Percentiles rank a stretch among this genome's conserved stretches.
Conservation (phyloP, 2,329 filamentous ascomycete genomes). For the Aphanocladium album region DNA sequence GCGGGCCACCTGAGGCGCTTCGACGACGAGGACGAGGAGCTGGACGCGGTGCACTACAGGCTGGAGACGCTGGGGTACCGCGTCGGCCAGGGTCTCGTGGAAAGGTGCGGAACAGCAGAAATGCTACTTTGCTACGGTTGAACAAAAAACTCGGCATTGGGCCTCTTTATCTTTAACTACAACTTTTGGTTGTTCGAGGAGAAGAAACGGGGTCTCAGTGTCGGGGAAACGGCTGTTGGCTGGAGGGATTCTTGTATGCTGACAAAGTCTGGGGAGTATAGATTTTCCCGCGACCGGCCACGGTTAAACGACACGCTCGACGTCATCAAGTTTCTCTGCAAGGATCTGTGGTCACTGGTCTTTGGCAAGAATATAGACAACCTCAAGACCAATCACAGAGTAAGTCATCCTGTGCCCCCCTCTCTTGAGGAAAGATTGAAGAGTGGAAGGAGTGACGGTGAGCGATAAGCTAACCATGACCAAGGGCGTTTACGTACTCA, state of each 20-base stretch:
- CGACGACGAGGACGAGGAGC: constrained; percentile 69
- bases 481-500: constrained; percentile 87
- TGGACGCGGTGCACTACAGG: constrained; percentile 79
- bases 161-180: too few relatives aligned
- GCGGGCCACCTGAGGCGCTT: background rate
- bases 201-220: background rate
- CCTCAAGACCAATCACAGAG: constrained; percentile 93
- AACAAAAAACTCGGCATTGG: too few relatives aligned
- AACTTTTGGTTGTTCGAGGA: too few relatives aligned
- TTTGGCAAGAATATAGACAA: constrained; percentile 99
- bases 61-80: constrained; percentile 83
- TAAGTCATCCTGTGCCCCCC: constrained; percentile 42
- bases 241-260: background rate
- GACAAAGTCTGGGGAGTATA: constrained; percentile 29
- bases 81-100: constrained; percentile 86
- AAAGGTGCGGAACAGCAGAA: constrained; percentile 59
- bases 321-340: constrained; percentile 97
- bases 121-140: too few relatives aligned
- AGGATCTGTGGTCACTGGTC: constrained; percentile 91
- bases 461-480: constrained; percentile 26
- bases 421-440: too few relatives aligned
- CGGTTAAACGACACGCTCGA: constrained; percentile 90
- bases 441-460: background rate
- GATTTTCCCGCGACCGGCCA: constrained; percentile 77
- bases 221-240: background rate